These are phyloP conservation scores for Sphaerulina vaccinii DNA, from an alignment of 2,329 filamentous ascomycete species.

Conservation along the genomic window DNA sequence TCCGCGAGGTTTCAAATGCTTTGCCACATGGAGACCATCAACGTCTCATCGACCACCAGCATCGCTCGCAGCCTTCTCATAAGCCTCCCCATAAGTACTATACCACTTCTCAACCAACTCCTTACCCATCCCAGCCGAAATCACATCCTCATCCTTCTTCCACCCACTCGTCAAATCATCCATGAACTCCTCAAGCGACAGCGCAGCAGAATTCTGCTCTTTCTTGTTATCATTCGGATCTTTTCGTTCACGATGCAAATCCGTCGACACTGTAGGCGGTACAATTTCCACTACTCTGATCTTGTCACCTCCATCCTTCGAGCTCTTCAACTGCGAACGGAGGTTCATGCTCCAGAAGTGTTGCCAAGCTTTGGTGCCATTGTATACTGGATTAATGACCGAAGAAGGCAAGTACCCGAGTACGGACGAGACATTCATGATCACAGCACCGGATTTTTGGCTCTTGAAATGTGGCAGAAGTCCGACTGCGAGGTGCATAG, in stretches of 20 bases:
- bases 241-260: slow-evolving; percentile 56
- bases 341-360: slow-evolving; percentile 59
- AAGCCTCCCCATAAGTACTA: slow-evolving; percentile 31
- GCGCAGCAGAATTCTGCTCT: slow-evolving; percentile 48
- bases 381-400: slow-evolving; percentile 58
- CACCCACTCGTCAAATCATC: slow-evolving; percentile 47
- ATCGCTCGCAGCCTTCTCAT: slow-evolving; percentile 26
- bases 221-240: slow-evolving; percentile 62
- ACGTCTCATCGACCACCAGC: neutral
- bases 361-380: slow-evolving; percentile 59
- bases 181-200: slow-evolving; percentile 58
- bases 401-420: slow-evolving; percentile 55
- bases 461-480: slow-evolving; percentile 53
- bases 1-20: no score
- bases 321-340: slow-evolving; percentile 48
- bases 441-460: slow-evolving; percentile 42
- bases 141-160: slow-evolving; percentile 50
- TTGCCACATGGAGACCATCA: neutral
- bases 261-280: slow-evolving; percentile 55
- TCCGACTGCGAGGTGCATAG: slow-evolving; percentile 55
- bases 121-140: slow-evolving; percentile 48
- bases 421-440: slow-evolving; percentile 57
- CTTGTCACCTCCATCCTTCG: slow-evolving; percentile 34
- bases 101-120: slow-evolving; percentile 49
- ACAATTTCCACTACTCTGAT: slow-evolving; percentile 57